Base-by-base conservation (phyloP, 257 asterid genomes). In the Penstemon newberryi region DNA sequence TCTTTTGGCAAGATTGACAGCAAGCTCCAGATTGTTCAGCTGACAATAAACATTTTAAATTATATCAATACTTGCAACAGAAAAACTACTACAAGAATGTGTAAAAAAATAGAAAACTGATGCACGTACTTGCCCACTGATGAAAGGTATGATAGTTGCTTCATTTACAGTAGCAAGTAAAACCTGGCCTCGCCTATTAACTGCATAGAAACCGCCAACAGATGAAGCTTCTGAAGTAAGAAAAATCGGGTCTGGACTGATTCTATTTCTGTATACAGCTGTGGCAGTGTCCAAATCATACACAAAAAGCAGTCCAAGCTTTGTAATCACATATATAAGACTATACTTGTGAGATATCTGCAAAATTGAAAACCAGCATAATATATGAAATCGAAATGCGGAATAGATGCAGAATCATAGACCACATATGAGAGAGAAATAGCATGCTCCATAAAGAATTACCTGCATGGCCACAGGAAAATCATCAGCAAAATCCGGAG, bases 401-500 rank as follows among this genome's bases (percentile, higher is more conserved):
- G 59, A 62, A 41, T 55, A 65, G 68, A 65, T 41, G 44, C 63
- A 38, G 37, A 13, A 59, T 11, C 57, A 73, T 8, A 41, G 58
- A 75, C 12, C 54, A 64, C 59, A 15, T 38, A 25, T 25, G n/a
- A 33, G 49, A 63, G 56, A 67, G 39, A 50, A 56, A 18, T 55
- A 61, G 56, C 11, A 44, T 25, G 25, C 57, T 56, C 15, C 57
- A 73, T 63, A 56, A 70, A 55, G 62, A 74, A 71, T 43, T 64
- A 91, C 99, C 99, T 94, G 99, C 99, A 94, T 94, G 60, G 99
- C 93, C 55, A 94, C 99, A 9, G 98, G 99, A 67, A 94, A 94
- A 79, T 94, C 99, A 67, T 94, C 99, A 60, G 87, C 83, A 79
- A 94, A 94, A 83, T 94, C 97, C 5, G 96, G 99, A 75, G 97